Conservation (phyloP, 768 basidiomycete genomes). For the Baorangia bicolor region DNA sequence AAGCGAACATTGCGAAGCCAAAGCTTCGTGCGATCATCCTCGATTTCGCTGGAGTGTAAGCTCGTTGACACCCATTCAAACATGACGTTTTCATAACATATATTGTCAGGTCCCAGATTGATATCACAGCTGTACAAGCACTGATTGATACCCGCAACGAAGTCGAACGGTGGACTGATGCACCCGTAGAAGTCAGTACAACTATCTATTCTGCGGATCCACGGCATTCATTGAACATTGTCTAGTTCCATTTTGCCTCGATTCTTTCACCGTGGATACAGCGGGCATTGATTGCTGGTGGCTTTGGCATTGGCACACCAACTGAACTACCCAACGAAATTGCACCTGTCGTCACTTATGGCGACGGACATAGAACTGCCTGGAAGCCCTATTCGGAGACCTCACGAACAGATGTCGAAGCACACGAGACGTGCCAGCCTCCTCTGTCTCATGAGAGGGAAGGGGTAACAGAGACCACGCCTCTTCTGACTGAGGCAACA, state of each 20-base stretch:
- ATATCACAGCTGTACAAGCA: slow-evolving; percentile 89
- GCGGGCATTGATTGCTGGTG: slow-evolving; percentile 84
- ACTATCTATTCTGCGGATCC: not conserved
- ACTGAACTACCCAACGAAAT: slow-evolving; percentile 55
- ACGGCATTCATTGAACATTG: slow-evolving; percentile 6
- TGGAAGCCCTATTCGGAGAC: slow-evolving; percentile 5
- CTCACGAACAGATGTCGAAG: slow-evolving; percentile 33
- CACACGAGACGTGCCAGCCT: slow-evolving; percentile 24
- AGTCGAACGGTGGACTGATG: slow-evolving; percentile 86
- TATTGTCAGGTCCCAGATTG: slow-evolving; percentile 69
- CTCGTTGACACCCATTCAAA: not conserved
- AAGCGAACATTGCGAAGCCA: slow-evolving; percentile 56
- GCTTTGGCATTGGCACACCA: slow-evolving; percentile 76
- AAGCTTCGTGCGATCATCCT: slow-evolving; percentile 82
- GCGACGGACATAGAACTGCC: slow-evolving; percentile 38
- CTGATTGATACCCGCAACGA: slow-evolving; percentile 85
- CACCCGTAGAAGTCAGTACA: slow-evolving; percentile 60
- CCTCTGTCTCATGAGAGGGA: not conserved
- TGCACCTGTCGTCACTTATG: slow-evolving; percentile 73
- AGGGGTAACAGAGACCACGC: slow-evolving; percentile 8
- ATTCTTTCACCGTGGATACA: slow-evolving; percentile 93
- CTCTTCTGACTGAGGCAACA: slow-evolving; percentile 53
- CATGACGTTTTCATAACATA: not conserved
- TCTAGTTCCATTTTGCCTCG: slow-evolving; percentile 91
- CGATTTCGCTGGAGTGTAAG: slow-evolving; percentile 82